Base-by-base conservation (phyloP, 306 rosid genomes). In the Cicer bijugum region DNA sequence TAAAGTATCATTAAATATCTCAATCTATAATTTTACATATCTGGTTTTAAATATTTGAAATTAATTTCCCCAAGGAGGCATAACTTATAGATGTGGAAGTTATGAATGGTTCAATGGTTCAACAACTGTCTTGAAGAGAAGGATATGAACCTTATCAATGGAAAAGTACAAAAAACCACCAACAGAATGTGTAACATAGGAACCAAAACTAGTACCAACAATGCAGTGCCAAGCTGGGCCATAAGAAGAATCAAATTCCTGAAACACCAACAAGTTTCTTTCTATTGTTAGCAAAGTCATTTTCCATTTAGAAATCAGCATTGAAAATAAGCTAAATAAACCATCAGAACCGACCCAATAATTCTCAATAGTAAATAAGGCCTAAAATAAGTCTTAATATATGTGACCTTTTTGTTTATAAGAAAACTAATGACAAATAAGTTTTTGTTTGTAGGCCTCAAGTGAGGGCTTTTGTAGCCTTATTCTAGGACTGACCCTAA, bases 171-270 rank as follows among this genome's bases (percentile, higher is more conserved):
- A 78, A 84, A 93, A 93, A 16, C 96, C 93, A 12, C 98, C 98
- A 2, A 78, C 40, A 51, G 98, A 90, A 82, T 93, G 96, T 9
- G 98, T 93, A 28, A 93, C 98, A 69, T 88, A 93, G n/a, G 98
- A 93, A 15, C 98, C 98, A 78, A 90, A 93, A 87, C 98, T 91
- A 35, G 91, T 89, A 52, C 98, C 98, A 45, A 91, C 98, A 44
- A 93, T 90, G 88, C 98, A 93, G 78, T 93, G 98, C 98, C 98
- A 93, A 56, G 98, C 98, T 19, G 96, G 97, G 56, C 98, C 98
- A 80, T 88, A 91, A 0, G 86, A 63, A 33, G 98, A 86, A 83
- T 93, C 98, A 77, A 91, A 93, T 65, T 91, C 98, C 98, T 93
- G 91, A 33, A 76, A 84, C 12, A 63, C 45, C 67, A 58, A 11